Percentiles rank a stretch among this genome's conserved stretches.
These are phyloP conservation scores for Debaryomyces prosopidis DNA, from an alignment of 805 yeast species.

Conservation along the genomic window DNA sequence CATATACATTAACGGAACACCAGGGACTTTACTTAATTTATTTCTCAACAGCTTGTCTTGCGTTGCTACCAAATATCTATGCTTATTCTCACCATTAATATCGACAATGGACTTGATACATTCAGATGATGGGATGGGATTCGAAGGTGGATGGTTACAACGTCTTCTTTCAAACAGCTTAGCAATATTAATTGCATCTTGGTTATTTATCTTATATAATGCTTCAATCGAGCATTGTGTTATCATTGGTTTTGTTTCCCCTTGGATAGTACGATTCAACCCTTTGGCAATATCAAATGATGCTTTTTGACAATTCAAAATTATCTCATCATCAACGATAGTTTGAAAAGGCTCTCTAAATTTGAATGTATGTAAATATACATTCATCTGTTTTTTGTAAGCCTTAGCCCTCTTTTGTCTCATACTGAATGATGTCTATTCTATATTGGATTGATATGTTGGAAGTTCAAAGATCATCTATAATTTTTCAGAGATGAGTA, in stretches of 20 bases:
- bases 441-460: slow-evolving; percentile 18
- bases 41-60: slow-evolving; percentile 74
- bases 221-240: slow-evolving; percentile 95
- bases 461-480: no score
- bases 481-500: no score
- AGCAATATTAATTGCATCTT: slow-evolving; percentile 76
- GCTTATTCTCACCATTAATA: slow-evolving; percentile 79
- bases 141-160: slow-evolving; percentile 77
- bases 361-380: slow-evolving; percentile 80
- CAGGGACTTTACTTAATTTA: slow-evolving; percentile 74
- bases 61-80: slow-evolving; percentile 85
- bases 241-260: slow-evolving; percentile 83
- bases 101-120: slow-evolving; percentile 73
- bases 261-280: slow-evolving; percentile 77
- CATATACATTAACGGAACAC: slow-evolving; percentile 86
- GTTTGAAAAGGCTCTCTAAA: slow-evolving; percentile 95
- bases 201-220: slow-evolving; percentile 69
- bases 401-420: slow-evolving; percentile 95
- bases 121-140: slow-evolving; percentile 64
- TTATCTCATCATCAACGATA: slow-evolving; percentile 77
- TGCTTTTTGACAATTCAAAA: slow-evolving; percentile 62
- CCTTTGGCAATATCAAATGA: slow-evolving; percentile 83
- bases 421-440: slow-evolving; percentile 55
- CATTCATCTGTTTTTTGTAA: slow-evolving; percentile 89
- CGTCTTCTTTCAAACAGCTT: slow-evolving; percentile 87